These are phyloP conservation scores for Leccinum fibrillosum DNA, from an alignment of 768 basidiomycete species.

Conservation along the genomic window DNA sequence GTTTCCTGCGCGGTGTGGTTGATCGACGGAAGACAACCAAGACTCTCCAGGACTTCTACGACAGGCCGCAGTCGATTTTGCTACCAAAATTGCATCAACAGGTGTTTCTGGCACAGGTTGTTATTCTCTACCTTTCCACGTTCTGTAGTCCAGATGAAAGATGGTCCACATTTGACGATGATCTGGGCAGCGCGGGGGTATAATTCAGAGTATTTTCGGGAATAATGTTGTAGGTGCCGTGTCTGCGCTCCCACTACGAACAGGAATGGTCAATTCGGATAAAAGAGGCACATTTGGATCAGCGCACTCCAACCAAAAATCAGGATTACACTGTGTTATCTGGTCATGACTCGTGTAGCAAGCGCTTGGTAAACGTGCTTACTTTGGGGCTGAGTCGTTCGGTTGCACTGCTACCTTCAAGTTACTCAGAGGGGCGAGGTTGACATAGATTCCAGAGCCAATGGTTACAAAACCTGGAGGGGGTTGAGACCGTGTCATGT, in stretches of 20 bases:
- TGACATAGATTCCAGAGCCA: slow-evolving; percentile 16
- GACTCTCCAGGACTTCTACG: slow-evolving; percentile 20
- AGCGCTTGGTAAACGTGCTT: not conserved
- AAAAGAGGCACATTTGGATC: not conserved
- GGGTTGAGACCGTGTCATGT: not conserved
- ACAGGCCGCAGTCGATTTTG: slow-evolving; percentile 19
- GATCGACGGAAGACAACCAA: slow-evolving; percentile 19
- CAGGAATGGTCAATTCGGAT: not conserved
- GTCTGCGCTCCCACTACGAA: slow-evolving; percentile 24
- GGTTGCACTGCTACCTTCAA: not conserved
- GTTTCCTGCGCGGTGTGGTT: not conserved
- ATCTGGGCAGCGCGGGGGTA: slow-evolving; percentile 28
- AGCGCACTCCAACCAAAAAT: slow-evolving; percentile 30
- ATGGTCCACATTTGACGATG: slow-evolving; percentile 21
- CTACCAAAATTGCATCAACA: slow-evolving; percentile 10
- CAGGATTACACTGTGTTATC: slow-evolving; percentile 22
- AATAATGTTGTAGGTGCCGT: slow-evolving; percentile 25
- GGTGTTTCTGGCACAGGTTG: not conserved
- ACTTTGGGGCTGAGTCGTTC: slow-evolving; percentile 14
- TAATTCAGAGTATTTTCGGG: slow-evolving; percentile 22
- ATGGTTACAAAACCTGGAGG: slow-evolving; percentile 17
- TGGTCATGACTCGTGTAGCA: not conserved
- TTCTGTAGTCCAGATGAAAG: slow-evolving; percentile 17
- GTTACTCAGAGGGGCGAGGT: not conserved
- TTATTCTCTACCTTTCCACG: slow-evolving; percentile 11